Evolutionary conservation across 805 yeast species (phyloP).

Genomic region (Ogataea paradorogensis): DNA sequence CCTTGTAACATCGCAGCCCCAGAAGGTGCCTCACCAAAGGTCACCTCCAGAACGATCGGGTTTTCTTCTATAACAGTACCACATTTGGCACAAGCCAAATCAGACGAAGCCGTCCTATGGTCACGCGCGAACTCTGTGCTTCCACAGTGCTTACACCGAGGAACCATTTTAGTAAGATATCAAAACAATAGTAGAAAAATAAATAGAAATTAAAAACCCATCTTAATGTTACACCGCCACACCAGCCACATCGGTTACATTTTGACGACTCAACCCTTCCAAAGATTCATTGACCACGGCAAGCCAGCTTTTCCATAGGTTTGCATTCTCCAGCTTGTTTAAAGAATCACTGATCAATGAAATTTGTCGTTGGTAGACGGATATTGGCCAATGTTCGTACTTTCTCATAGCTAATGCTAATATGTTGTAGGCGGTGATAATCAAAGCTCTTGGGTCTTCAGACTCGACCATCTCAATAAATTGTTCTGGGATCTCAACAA

Average conservation of each 20-base stretch:
- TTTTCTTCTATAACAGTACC: constrained; percentile 88
- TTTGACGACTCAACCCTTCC: constrained; percentile 4
- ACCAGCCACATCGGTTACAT: background rate
- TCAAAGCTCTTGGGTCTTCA: constrained; percentile 23
- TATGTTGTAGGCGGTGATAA: constrained; percentile 20
- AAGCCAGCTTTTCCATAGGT: constrained; percentile 22
- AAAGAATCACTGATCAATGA: constrained; percentile 11
- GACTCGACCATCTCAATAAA: constrained; percentile 18
- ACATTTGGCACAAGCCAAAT: constrained; percentile 76
- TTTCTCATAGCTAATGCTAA: constrained; percentile 15
- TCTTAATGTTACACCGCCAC: constrained; percentile 5
- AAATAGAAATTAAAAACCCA: background rate
- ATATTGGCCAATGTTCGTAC: constrained; percentile 21
- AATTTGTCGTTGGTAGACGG: constrained; percentile 15
- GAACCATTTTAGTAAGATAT: constrained; percentile 14
- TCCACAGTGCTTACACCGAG: constrained; percentile 44
- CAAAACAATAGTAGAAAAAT: background rate
- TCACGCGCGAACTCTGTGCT: constrained; percentile 52
- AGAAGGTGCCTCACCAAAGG: constrained; percentile 84
- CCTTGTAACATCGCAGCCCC: constrained; percentile 98
- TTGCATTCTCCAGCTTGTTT: constrained; percentile 12
- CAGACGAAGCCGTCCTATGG: constrained; percentile 61
- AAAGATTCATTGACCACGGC: constrained; percentile 15
- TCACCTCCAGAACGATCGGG: constrained; percentile 93
- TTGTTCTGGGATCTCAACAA: constrained; percentile 20